phyloP scores from a whole-genome alignment of 2,329 filamentous ascomycete genomes.

The Plenodomus biglobosus region DNA sequence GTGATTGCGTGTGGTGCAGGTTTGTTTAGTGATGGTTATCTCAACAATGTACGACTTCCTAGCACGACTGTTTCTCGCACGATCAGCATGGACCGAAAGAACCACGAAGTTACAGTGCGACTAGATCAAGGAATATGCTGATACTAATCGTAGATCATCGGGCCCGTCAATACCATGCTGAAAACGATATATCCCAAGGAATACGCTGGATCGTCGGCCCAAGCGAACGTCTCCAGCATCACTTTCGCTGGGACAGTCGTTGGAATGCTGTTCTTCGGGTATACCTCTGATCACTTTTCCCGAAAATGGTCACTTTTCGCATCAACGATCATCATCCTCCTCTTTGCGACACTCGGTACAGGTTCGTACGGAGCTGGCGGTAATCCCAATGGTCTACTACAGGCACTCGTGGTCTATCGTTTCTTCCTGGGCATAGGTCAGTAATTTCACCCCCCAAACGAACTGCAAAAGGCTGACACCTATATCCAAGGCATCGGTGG shows the following conservation, averaged over 20 bases:
- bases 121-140: slow-evolving; percentile 6
- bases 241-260: slow-evolving; percentile 85
- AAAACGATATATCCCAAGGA: slow-evolving; percentile 64
- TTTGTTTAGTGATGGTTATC: slow-evolving; percentile 87
- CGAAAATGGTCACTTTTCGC: slow-evolving; percentile 78
- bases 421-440: slow-evolving; percentile 67
- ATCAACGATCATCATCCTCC: slow-evolving; percentile 78
- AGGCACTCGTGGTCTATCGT: slow-evolving; percentile 76
- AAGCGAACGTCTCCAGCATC: slow-evolving; percentile 76
- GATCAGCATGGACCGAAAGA: slow-evolving; percentile 5
- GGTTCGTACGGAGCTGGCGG: slow-evolving; percentile 76
- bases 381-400: slow-evolving; percentile 69
- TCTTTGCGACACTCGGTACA: slow-evolving; percentile 79
- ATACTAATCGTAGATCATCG: slow-evolving; percentile 66
- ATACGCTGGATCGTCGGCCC: slow-evolving; percentile 70
- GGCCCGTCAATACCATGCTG: slow-evolving; percentile 80
- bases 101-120: slow-evolving; percentile 2
- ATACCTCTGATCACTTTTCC: slow-evolving; percentile 79
- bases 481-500: slow-evolving; percentile 64
- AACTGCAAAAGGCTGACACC: slow-evolving; percentile 5
- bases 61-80: slow-evolving; percentile 10
- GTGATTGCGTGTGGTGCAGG: slow-evolving; percentile 88
- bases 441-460: neutral
- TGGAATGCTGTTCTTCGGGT: slow-evolving; percentile 79
- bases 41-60: slow-evolving; percentile 68